Evolutionary conservation across 202 grass and related monocot genomes (phyloP).

Genomic region (Bolboschoenoplectus hybrid): DNA sequence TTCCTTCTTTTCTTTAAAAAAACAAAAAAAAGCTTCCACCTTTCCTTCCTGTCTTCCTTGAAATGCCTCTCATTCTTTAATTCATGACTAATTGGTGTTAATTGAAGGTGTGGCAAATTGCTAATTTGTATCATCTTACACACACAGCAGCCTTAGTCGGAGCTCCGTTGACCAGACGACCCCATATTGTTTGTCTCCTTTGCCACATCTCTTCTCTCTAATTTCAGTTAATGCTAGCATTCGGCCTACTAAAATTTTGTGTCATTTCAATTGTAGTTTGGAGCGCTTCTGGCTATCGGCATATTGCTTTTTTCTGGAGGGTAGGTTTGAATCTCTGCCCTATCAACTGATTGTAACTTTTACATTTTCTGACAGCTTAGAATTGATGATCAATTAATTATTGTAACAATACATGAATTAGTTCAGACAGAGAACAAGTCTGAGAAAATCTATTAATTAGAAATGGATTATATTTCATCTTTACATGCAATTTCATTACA

Average conservation of each 20-base stretch:
- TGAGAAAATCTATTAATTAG: neutral
- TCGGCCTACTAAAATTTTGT: neutral
- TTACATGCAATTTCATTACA: neutral
- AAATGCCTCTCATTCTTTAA: neutral
- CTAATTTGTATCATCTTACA: slow-evolving; percentile 87
- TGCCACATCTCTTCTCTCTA: neutral
- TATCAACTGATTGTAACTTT: neutral
- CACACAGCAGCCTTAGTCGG: slow-evolving; percentile 86
- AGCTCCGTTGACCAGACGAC: slow-evolving; percentile 64
- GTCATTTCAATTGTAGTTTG: slow-evolving; percentile 60
- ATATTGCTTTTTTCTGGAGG: slow-evolving; percentile 89
- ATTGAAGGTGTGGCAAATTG: slow-evolving; percentile 70
- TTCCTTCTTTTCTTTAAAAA: neutral
- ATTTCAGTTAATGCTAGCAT: neutral
- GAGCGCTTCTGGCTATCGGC: slow-evolving; percentile 66
- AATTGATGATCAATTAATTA: neutral
- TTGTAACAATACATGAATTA: neutral
- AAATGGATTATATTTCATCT: neutral
- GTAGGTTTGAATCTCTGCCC: slow-evolving; percentile 39
- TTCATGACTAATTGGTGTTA: neutral
- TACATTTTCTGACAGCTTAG: neutral
- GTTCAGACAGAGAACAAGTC: neutral
- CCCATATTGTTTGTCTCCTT: slow-evolving; percentile 54
- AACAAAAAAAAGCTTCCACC: neutral
- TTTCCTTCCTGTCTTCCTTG: neutral